These are phyloP conservation scores for Pyrenophora tritici-repentis DNA, from an alignment of 2,329 filamentous ascomycete species.

Conservation along the genomic window DNA sequence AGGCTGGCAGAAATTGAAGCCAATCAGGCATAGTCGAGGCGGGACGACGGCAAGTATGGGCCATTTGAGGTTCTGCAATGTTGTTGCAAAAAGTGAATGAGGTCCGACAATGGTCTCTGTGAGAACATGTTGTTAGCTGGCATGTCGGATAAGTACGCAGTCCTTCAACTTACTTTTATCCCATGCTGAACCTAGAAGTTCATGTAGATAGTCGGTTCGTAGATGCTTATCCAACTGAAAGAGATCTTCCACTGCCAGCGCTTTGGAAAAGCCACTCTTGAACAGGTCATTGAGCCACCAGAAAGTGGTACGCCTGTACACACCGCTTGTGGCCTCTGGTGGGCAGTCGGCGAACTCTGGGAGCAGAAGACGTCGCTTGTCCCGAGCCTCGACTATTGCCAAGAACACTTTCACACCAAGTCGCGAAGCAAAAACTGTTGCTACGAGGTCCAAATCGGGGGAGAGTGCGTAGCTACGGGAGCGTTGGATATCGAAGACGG, in stretches of 20 bases:
- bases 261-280: constrained; percentile 53
- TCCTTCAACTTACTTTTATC: constrained; percentile 41
- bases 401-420: constrained; percentile 52
- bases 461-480: constrained; percentile 50
- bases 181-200: constrained; percentile 48
- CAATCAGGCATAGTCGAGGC: constrained; percentile 38
- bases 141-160: not conserved
- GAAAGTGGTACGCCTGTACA: constrained; percentile 57
- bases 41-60: constrained; percentile 36
- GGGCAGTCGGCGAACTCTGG: constrained; percentile 50
- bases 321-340: constrained; percentile 57
- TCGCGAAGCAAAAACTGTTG: constrained; percentile 50
- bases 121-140: constrained; percentile 3
- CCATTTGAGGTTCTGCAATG: constrained; percentile 37
- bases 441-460: constrained; percentile 44
- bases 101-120: constrained; percentile 22
- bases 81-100: constrained; percentile 34
- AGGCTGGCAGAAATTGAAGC: constrained; percentile 46
- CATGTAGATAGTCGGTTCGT: constrained; percentile 48
- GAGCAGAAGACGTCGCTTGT: constrained; percentile 52
- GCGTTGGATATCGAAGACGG: constrained; percentile 54
- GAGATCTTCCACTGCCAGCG: constrained; percentile 53
- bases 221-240: constrained; percentile 54
- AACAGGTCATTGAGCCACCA: constrained; percentile 62
- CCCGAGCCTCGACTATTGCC: constrained; percentile 51